Percentiles rank a stretch among this genome's conserved stretches.
Evolutionary conservation across 345 rosid species (phyloP).

Genomic region (Aurinia saxatilis): DNA sequence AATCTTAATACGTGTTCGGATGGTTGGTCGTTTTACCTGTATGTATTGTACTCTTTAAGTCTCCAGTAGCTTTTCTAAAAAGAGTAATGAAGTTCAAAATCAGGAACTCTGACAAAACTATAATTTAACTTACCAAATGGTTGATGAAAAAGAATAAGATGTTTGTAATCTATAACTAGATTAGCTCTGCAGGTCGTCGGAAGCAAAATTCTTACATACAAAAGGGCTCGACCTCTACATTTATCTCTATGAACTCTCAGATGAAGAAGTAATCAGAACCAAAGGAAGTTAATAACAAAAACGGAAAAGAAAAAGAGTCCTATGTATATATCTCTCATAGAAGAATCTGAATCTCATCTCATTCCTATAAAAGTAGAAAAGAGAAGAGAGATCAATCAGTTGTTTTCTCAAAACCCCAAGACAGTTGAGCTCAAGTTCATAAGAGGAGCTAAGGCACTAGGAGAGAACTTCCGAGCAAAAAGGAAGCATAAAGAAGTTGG

Average conservation of each 20-base stretch:
- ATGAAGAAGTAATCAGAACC: conserved; percentile 6
- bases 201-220: conserved; percentile 25
- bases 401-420: conserved; percentile 50
- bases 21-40: neutral
- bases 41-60: neutral
- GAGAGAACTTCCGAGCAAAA: conserved; percentile 87
- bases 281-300: conserved; percentile 16
- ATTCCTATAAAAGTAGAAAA: conserved; percentile 18
- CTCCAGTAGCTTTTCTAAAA: neutral
- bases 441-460: conserved; percentile 60
- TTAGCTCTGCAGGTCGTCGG: conserved; percentile 22
- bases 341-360: conserved; percentile 24
- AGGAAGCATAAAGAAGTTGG: conserved; percentile 63
- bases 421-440: conserved; percentile 61
- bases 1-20: neutral
- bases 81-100: conserved; percentile 7
- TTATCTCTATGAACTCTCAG: neutral
- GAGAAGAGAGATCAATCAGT: conserved; percentile 3
- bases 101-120: neutral
- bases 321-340: conserved; percentile 23
- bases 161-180: conserved; percentile 14
- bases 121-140: neutral
- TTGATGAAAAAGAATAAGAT: neutral
- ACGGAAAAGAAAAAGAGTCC: conserved; percentile 3
- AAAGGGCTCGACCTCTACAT: conserved; percentile 24